Conservation (phyloP, 495 filamentous ascomycete genomes). For the Tuber microsphaerosporum region DNA sequence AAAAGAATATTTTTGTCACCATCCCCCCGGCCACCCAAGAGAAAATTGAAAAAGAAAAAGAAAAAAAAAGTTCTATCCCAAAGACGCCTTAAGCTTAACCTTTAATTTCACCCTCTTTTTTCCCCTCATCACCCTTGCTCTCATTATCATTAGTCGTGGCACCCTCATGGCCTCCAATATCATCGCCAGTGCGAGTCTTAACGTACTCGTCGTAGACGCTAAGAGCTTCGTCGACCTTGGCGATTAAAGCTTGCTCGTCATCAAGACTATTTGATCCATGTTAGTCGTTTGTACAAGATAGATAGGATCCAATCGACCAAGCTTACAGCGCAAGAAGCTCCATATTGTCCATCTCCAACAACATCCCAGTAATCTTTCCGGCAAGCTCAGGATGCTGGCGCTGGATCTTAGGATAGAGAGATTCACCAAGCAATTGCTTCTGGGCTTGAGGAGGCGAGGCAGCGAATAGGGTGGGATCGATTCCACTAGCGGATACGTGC, state of each 20-base stretch:
- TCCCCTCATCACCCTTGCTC: conserved; percentile 54
- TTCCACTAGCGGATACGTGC: conserved; percentile 43
- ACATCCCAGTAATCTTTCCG: conserved; percentile 99
- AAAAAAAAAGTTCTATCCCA: conserved; percentile 28
- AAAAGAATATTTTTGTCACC: conserved; percentile 2
- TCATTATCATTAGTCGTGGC: conserved; percentile 46
- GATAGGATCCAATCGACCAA: conserved; percentile 2
- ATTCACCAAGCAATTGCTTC: conserved; percentile 97
- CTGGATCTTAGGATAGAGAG: conserved; percentile 96
- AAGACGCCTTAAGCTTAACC: conserved; percentile 37
- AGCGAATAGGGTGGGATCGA: conserved; percentile 43
- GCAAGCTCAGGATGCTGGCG: conserved; percentile 86
- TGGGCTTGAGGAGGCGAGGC: conserved; percentile 62
- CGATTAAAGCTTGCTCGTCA: conserved; percentile 78
- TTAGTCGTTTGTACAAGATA: conserved; percentile 14
- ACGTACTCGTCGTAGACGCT: conserved; percentile 97
- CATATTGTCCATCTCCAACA: conserved; percentile 95
- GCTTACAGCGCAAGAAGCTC: conserved; percentile 95
- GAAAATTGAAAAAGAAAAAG: conserved; percentile 13
- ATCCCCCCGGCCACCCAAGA: conserved; percentile 5
- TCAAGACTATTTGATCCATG: conserved; percentile 57
- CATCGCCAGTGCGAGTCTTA: conserved; percentile 61
- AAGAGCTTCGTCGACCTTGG: conserved; percentile 95
- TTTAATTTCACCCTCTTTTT: conserved; percentile 27
- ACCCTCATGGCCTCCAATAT: conserved; percentile 33